Evolutionary conservation across 2,329 filamentous ascomycete genomes (phyloP), one percentile per base, ranked within the genome.

Genomic region (Davidsoniella eucalypti): DNA sequence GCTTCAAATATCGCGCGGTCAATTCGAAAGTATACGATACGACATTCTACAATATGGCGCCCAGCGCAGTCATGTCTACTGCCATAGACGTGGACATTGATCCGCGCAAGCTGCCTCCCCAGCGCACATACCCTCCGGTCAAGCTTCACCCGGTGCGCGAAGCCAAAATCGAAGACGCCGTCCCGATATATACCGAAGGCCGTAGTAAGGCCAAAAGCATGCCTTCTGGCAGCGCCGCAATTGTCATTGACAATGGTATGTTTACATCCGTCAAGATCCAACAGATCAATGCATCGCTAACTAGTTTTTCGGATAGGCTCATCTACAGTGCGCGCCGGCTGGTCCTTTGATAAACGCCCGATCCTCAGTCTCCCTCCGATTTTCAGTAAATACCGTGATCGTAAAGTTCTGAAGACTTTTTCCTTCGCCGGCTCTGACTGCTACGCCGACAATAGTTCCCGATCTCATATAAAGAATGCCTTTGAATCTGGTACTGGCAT

Each of bases 221-320:
- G 18, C 67, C 73, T 17, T 64, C 71, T 14, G 72, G 69, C 52
- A 67, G 69, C 43, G 84, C 80, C 47, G 86, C 87, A 47, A 95
- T 98, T 60, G 85, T 98, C 55, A 96, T 98, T 61, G 92, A 98
- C 69, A 95, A 95, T 82, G 92, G 88, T 93, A 68, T 54, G 66
- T 44, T 39, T 44, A 23, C 5, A 23, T 23, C 26, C 10, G 33
- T 29, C n/a, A 17, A 16, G 10, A 8, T 45, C 16, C 17, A 29
- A 33, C 10, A 25, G 14, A 26, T 7, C 46, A n/a, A 48, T 14
- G n/a, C 17, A 18, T 33, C 26, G 39, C 50, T 62, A 52, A 60
- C 55, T 37, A 36, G 23, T 50, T 38, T 6, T 37, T 25, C 14
- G 26, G 23, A 37, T 46, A 94, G 88, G 92, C 57, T 92, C 90